Evolutionary conservation across 257 asterid species (phyloP).

Genomic region (Phtheirospermum japonicum): DNA sequence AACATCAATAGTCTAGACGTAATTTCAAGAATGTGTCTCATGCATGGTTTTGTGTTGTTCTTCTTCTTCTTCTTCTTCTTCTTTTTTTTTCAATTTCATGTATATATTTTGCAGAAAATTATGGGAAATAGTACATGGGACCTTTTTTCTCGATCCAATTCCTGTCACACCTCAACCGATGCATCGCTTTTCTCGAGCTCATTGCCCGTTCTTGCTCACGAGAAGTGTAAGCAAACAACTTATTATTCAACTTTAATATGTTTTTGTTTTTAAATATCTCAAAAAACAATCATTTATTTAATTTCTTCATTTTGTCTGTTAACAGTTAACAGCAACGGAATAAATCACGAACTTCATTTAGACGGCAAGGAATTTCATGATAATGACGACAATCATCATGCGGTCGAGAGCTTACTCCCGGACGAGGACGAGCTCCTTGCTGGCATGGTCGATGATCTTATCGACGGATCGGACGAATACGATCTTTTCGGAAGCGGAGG

Average conservation of each 20-base stretch:
- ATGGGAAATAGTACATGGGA: slow-evolving; percentile 42
- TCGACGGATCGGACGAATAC: slow-evolving; percentile 53
- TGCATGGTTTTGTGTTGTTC: slow-evolving; percentile 7
- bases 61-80: too few relatives aligned
- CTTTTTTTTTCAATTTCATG: neutral
- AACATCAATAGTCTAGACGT: neutral
- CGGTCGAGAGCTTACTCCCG: slow-evolving; percentile 54
- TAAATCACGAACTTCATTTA: slow-evolving; percentile 32
- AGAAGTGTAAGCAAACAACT: slow-evolving; percentile 39
- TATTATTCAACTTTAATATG: too few relatives aligned
- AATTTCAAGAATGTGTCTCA: neutral
- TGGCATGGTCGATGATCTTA: slow-evolving; percentile 42
- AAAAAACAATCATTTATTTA: slow-evolving; percentile 3
- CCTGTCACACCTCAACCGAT: slow-evolving; percentile 38
- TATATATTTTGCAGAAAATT: slow-evolving; percentile 5
- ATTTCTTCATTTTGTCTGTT: slow-evolving; percentile 25
- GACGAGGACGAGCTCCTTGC: slow-evolving; percentile 75
- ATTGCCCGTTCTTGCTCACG: slow-evolving; percentile 51
- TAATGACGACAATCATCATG: slow-evolving; percentile 32
- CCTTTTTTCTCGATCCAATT: slow-evolving; percentile 35
- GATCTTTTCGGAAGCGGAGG: slow-evolving; percentile 74
- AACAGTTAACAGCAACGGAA: slow-evolving; percentile 37
- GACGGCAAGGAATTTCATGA: slow-evolving; percentile 34
- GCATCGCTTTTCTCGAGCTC: slow-evolving; percentile 57
- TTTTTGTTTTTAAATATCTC: neutral